Percentiles rank a stretch among this genome's conserved stretches.
These are phyloP conservation scores for Clavariopsis aquatica DNA, from an alignment of 495 filamentous ascomycete genomes.

Conservation along the genomic window DNA sequence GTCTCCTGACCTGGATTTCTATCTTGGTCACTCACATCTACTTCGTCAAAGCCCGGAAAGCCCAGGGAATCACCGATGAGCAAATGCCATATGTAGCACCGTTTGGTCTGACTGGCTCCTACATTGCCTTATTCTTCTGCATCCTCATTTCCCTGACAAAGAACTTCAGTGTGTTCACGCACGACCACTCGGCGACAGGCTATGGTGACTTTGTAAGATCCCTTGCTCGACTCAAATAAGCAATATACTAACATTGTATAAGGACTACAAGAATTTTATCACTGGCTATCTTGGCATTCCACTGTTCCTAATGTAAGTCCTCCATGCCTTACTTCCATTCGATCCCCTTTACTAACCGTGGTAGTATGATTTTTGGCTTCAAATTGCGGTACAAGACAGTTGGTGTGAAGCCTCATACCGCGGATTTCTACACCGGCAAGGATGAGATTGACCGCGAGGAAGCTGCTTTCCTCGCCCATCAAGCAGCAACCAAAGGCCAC, in stretches of 20 bases:
- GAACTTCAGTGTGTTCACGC: constrained; percentile 72
- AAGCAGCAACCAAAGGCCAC: constrained; percentile 51
- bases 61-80: constrained; percentile 65
- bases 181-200: constrained; percentile 38
- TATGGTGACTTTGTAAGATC: constrained; percentile 55
- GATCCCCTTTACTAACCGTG: not conserved
- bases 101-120: constrained; percentile 67
- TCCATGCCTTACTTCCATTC: not conserved
- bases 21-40: constrained; percentile 80
- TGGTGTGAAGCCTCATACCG: constrained; percentile 57
- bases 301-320: constrained; percentile 60
- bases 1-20: constrained; percentile 73
- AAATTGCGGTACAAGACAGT: constrained; percentile 60
- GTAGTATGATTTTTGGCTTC: constrained; percentile 64
- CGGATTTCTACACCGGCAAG: constrained; percentile 72
- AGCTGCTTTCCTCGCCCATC: constrained; percentile 61
- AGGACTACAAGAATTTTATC: constrained; percentile 68
- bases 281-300: constrained; percentile 82
- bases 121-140: constrained; percentile 66
- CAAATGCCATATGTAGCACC: constrained; percentile 73
- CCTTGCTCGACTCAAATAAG: not conserved
- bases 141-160: constrained; percentile 72
- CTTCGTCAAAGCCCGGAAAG: constrained; percentile 73
- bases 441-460: constrained; percentile 74
- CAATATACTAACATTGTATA: not conserved